Evolutionary conservation across 2,329 filamentous ascomycete genomes (phyloP), one percentile per base, ranked within the genome.

Genomic region (Ilyonectria mors-panacis): DNA sequence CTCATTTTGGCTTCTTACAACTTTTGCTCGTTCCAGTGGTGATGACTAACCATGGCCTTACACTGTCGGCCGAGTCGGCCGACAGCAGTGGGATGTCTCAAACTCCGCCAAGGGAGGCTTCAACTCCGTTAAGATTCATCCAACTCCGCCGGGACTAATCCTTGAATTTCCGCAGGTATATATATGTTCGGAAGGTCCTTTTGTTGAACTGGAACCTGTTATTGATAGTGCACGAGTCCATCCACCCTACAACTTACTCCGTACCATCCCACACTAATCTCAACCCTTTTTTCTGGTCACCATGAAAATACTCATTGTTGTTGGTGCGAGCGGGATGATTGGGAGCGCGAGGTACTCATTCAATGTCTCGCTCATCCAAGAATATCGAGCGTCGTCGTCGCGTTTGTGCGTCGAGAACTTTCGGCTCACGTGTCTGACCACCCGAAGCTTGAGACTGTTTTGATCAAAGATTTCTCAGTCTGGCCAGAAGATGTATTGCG

Each of bases 251-350:
- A 4, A 6, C 21, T 26, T 7, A 26, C 12, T n/a, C 8, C 8
- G 6, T 23, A 9, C 33, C 15, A 1, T 37, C 19, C n/a, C 10
- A 15, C 23, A 44, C n/a, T 2, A 33, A 37, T n/a, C 19, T 51
- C 26, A 39, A 42, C 21, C 39, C 30, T 13, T 42, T 15, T n/a
- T 21, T 50, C 39, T 42, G 23, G 9, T 39, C 58, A 57, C 8
- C 33, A 81, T 81, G 80, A 81, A 81, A 57, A 65, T 81, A 57
- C 78, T 81, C 44, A 72, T 81, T 17, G 71, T 81, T 17, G 71
- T 73, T 15, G 80, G 80, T 33, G 80, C 78, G 0, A 79, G 72
- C 13, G 80, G 80, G 1, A 74, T 69, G 6, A 80, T 81, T 48
- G 80, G 80, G 54, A 63, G 78, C 53, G 77, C 53, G 77, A 75